A percentile compares a stretch with the other conserved stretches of the same genome.
phyloP scores from a whole-genome alignment of 805 yeast genomes.

The Pichia insulana region DNA sequence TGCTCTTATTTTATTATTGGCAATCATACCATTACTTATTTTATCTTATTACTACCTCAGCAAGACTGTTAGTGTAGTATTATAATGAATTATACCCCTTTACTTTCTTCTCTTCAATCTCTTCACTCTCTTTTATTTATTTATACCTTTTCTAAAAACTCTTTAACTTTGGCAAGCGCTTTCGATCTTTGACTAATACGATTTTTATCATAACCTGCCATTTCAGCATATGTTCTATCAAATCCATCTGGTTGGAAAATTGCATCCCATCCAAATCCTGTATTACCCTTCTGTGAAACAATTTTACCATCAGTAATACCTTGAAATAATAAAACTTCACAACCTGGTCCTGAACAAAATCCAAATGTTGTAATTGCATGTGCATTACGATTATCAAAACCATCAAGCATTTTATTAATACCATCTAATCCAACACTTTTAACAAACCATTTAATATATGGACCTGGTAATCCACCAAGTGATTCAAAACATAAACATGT shows the following conservation, averaged over 20 bases:
- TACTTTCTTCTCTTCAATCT: too few relatives aligned
- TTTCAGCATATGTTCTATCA: conserved; percentile 77
- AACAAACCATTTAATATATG: conserved; percentile 83
- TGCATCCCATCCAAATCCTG: conserved; percentile 92
- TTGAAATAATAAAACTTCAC: conserved; percentile 67
- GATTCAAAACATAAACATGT: conserved; percentile 84
- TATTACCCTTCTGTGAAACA: conserved; percentile 70
- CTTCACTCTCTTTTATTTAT: not conserved
- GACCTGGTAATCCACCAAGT: conserved; percentile 81
- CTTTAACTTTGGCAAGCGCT: conserved; percentile 68
- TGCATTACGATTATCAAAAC: conserved; percentile 79
- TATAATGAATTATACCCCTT: not conserved
- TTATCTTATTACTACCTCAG: conserved; percentile 21
- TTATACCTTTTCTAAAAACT: conserved; percentile 24
- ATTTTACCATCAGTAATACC: conserved; percentile 78
- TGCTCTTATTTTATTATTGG: conserved; percentile 14
- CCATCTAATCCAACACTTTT: conserved; percentile 67
- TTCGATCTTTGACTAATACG: conserved; percentile 77
- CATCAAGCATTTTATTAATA: conserved; percentile 65
- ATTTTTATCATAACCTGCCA: conserved; percentile 72
- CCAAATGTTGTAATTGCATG: conserved; percentile 90
- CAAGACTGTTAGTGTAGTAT: too few relatives aligned
- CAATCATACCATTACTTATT: conserved; percentile 27
- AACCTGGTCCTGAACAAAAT: conserved; percentile 73
- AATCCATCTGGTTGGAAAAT: conserved; percentile 77